Evolutionary conservation across 192 early-diverging fungal genomes (phyloP).

Genomic region (Umbelopsis isabellina): DNA sequence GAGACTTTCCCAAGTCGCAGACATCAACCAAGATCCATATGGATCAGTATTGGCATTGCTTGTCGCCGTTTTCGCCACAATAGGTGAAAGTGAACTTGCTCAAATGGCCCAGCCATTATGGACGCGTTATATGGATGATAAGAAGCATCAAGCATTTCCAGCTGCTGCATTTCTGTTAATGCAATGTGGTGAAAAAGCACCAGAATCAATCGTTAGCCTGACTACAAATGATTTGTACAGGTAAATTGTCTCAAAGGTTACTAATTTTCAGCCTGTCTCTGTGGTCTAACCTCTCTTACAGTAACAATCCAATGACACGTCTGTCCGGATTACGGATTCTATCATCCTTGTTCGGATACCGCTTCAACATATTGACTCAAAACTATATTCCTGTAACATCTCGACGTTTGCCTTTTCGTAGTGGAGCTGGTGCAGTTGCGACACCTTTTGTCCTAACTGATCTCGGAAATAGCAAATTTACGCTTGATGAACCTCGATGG

Average conservation of each 20-base stretch:
- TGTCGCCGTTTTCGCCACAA: conserved; percentile 53
- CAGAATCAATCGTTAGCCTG: conserved; percentile 42
- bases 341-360: conserved; percentile 48
- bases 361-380: conserved; percentile 48
- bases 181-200: conserved; percentile 58
- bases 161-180: conserved; percentile 58
- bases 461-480: conserved; percentile 54
- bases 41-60: conserved; percentile 50
- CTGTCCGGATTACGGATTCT: conserved; percentile 46
- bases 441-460: conserved; percentile 58
- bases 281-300: conserved; percentile 12
- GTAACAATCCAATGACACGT: conserved; percentile 41
- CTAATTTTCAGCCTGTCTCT: too few species aligned
- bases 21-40: conserved; percentile 47
- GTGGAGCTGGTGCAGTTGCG: conserved; percentile 42
- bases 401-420: conserved; percentile 50
- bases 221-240: conserved; percentile 51
- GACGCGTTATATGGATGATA: conserved; percentile 53
- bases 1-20: conserved; percentile 34
- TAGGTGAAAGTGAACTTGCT: conserved; percentile 44
- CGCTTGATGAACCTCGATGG: conserved; percentile 56
- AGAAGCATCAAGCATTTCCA: conserved; percentile 42
- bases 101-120: conserved; percentile 46
- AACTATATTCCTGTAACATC: conserved; percentile 53
- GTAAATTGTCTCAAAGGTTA: conserved; percentile 28